Base-by-base conservation (phyloP, 371 early-diverging fungal genomes). In the Saksenaea oblongispora region DNA sequence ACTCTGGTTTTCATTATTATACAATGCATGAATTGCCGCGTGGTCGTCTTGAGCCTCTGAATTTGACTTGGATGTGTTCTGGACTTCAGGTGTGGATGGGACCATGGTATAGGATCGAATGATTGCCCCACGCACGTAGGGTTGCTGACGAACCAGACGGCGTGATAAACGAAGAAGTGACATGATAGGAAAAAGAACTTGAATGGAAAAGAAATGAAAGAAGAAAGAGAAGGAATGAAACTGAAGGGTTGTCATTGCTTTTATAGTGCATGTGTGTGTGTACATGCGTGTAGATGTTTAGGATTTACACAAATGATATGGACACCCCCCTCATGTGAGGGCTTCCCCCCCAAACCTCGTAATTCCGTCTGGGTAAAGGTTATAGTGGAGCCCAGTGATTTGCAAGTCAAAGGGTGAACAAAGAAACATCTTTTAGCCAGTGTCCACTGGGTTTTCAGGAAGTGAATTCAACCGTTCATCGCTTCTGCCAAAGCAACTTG, bases 1-100 rank as follows among this genome's bases (percentile, higher is more conserved):
- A 53, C 61, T 58, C 54, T 69, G 64, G 35, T 64, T 69, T 22
- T 69, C 69, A 8, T 56, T 66, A 35, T 69, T 69, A 34, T 69
- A 69, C 31, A 69, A 31, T 31, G 69, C 69, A 58, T 69, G 69
- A 27, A 69, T 64, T 10, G 61, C 31, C 27, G 64, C 64, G 17
- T 55, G 41, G 22, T 34, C 36, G 9, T 47, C 47, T 47, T 47
- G 61, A 1, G 53, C 11, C 31, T 42, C 54, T 35, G 31, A 31
- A 31, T 53, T 41, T 56, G 36, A 13, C 17, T 62, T 28, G 18
- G 22, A 26, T 1, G 55, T 28, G 28, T 10, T 5, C 14, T 11
- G 8, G 26, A 36, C 44, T 8, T 54, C 31, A 15, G 66, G 61
- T 22, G 56, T 56, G 11, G 61, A 60, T 37, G 66, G 66, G 14